Evolutionary conservation across 305 asterid species (phyloP).

Genomic region (Fraxinus floribunda): DNA sequence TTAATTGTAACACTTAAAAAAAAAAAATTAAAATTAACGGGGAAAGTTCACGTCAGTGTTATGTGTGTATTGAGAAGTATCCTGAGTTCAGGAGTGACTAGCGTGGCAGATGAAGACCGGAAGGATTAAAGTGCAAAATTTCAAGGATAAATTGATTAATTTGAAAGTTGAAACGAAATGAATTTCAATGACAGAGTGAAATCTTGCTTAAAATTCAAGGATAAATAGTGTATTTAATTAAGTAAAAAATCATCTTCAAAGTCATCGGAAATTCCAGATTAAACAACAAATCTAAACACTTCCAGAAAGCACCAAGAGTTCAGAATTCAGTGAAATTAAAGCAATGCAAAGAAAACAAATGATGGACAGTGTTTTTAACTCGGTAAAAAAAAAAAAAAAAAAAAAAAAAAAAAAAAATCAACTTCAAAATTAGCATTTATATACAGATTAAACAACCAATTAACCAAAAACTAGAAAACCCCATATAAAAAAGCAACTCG

Average conservation of each 20-base stretch:
- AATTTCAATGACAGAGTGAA: not conserved
- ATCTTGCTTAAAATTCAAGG: not conserved
- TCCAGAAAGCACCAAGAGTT: slow-evolving; percentile 37
- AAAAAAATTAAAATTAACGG: not conserved
- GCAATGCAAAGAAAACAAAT: not conserved
- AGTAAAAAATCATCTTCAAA: not conserved
- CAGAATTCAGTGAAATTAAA: slow-evolving; percentile 34
- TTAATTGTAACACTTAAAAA: not conserved
- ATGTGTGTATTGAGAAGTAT: not conserved
- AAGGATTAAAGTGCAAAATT: not conserved
- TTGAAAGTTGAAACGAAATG: not conserved
- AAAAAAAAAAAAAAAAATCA: not conserved
- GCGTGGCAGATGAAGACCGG: not conserved
- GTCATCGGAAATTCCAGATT: not conserved
- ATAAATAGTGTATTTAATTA: not conserved
- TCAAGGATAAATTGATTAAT: not conserved
- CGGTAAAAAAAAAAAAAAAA: not conserved
- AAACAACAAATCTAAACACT: not conserved
- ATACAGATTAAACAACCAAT: not conserved
- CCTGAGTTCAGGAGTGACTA: not conserved
- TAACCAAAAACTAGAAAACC: slow-evolving; percentile 12
- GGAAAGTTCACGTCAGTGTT: not conserved
- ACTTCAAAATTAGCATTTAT: slow-evolving; percentile 15
- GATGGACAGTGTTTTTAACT: not conserved
- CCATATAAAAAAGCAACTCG: slow-evolving; percentile 25